Conservation (phyloP, 78 protist genomes). For the Dictyostelium firmibasis region DNA sequence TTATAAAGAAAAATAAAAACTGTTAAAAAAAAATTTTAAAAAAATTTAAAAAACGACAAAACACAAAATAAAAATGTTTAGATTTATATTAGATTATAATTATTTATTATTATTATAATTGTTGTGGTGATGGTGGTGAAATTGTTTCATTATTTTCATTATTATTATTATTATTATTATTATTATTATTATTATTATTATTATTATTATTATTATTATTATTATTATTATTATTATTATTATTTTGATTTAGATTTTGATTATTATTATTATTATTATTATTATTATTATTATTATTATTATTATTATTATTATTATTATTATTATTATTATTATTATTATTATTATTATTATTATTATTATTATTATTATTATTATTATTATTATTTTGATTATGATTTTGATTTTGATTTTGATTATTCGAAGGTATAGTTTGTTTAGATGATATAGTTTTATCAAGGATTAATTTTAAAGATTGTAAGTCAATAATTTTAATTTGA, state of each 20-base stretch:
- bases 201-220: too few relatives aligned
- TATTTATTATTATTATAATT: too few relatives aligned
- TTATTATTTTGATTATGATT: background rate
- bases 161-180: too few relatives aligned
- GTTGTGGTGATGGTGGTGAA: too few relatives aligned
- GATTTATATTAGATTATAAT: too few relatives aligned
- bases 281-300: too few relatives aligned
- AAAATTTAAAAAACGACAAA: background rate
- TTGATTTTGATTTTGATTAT: background rate
- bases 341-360: background rate
- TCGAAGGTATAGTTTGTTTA: background rate
- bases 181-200: too few relatives aligned
- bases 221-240: too few relatives aligned
- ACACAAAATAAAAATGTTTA: background rate
- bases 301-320: background rate
- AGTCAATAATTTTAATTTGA: conserved; percentile 16
- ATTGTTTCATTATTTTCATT: too few relatives aligned
- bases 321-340: background rate
- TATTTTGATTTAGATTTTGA: too few relatives aligned
- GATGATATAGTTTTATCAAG: background rate
- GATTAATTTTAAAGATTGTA: conserved; percentile 15
- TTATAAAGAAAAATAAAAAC: background rate
- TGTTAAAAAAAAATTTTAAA: background rate
- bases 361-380: background rate
- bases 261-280: too few relatives aligned